A percentile compares a stretch with the other conserved stretches of the same genome.
Evolutionary conservation across 164 flowering plant genomes (phyloP).

Genomic region (Piper longum): DNA sequence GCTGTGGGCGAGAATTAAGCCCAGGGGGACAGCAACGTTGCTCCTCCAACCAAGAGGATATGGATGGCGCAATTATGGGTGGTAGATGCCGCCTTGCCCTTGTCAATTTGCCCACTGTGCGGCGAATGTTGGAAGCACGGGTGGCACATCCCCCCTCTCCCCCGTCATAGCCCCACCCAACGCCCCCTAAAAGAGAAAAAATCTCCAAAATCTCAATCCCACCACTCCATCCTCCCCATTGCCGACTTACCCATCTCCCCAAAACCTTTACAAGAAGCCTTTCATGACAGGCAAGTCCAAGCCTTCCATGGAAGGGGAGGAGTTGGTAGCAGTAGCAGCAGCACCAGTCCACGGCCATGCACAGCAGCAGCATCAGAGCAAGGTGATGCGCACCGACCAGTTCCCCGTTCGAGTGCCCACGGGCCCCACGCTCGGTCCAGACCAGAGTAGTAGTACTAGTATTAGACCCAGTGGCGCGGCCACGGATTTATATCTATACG

Average conservation of each 20-base stretch:
- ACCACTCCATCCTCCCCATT: slow-evolving; percentile 10
- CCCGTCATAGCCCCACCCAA: not conserved
- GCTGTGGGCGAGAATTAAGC: no score
- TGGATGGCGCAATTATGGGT: slow-evolving; percentile 13
- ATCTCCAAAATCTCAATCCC: not conserved
- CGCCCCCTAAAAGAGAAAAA: not conserved
- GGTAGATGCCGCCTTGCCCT: slow-evolving; percentile 7
- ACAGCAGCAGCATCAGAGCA: slow-evolving; percentile 1
- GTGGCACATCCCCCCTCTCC: slow-evolving; percentile 31
- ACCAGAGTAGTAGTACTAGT: slow-evolving; percentile 9
- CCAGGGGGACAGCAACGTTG: no score
- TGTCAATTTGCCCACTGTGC: slow-evolving; percentile 13
- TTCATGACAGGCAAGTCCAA: no score
- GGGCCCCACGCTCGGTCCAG: slow-evolving; percentile 7
- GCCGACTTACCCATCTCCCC: slow-evolving; percentile 10
- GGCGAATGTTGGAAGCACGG: slow-evolving; percentile 64
- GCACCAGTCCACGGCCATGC: no score
- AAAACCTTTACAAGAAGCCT: no score
- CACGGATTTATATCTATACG: slow-evolving; percentile 13
- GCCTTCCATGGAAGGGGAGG: no score
- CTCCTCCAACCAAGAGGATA: slow-evolving; percentile 5
- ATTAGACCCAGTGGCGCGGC: slow-evolving; percentile 1
- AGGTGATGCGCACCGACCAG: slow-evolving; percentile 22
- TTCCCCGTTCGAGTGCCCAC: slow-evolving; percentile 18
- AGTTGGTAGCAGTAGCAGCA: no score